Base-by-base conservation (phyloP, 495 filamentous ascomycete species). In the Pseudomonodictys pantanalensis region DNA sequence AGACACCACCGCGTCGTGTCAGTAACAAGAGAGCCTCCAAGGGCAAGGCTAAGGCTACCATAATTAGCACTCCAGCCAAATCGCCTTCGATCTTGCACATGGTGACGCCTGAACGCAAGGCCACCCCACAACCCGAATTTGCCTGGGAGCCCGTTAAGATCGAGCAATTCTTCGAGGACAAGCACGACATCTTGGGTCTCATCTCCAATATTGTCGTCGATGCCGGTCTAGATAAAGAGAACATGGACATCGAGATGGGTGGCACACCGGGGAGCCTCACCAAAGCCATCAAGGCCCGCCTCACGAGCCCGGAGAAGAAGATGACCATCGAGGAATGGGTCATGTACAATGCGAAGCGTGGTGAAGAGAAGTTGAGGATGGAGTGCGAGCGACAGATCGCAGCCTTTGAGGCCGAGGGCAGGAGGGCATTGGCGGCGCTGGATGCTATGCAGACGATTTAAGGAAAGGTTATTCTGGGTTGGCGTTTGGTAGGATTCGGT, bases 291-390 rank as follows among this genome's bases (percentile, higher is more conserved):
- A 56, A 25, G 50, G 52, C 42, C 52, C 79, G 79, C n/a, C 71
- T 98, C 60, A 85, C 83, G 1, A 87, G 78, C 59, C 84, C 84
- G 0, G 92, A 97, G 76, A 90, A 87, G 77, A 81, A 81, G 35
- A 92, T 98, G 90, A 90, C 84, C 0, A 90, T 97, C 1, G 89
- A 95, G 70, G 85, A 96, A 72, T 98, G 93, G 93, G 86, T 98
- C 42, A 75, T 79, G 51, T 83, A 81, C 75, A 92, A 91, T 68
- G 92, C 92, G 3, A 80, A 80, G 64, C 76, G 83, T 60, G 90
- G 86, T 1, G 91, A 96, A 74, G 83, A 87, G 68, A 84, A 82
- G 67, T 71, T 97, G 53, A 87, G 85, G 64, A 69, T 74, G 29
- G 88, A 92, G 71, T 96, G 90, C 69, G 92, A 97, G 75, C 72